Percentiles rank a stretch among this genome's conserved stretches.
Evolutionary conservation across 306 rosid genomes (phyloP).

Genomic region (Castanospermum australe): DNA sequence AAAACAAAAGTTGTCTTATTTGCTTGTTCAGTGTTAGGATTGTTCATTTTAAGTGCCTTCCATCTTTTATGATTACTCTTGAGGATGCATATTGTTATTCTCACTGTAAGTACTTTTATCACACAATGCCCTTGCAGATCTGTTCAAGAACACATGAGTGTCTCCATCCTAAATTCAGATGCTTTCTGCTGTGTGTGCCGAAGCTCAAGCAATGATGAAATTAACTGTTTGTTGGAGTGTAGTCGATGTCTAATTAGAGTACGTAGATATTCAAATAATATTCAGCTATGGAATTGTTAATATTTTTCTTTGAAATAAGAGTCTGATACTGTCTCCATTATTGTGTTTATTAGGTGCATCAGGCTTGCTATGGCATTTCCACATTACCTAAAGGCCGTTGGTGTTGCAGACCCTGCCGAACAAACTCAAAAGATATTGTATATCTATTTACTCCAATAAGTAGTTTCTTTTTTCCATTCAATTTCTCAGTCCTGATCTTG

Average conservation of each 20-base stretch:
- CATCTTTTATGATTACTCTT: background rate
- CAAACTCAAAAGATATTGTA: constrained; percentile 56
- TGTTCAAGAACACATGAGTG: constrained; percentile 36
- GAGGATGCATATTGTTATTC: background rate
- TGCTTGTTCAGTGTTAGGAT: background rate
- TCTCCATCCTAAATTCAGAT: constrained; percentile 38
- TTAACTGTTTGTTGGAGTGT: constrained; percentile 57
- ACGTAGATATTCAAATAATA: constrained; percentile 23
- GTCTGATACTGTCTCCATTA: background rate
- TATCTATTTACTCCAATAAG: background rate
- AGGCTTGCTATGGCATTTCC: constrained; percentile 67
- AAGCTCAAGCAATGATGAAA: constrained; percentile 56
- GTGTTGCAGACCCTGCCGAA: constrained; percentile 69
- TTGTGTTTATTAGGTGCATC: constrained; percentile 59
- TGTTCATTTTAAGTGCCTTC: constrained; percentile 9
- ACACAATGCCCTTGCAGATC: constrained; percentile 40
- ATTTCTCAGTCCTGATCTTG: background rate
- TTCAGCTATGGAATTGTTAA: constrained; percentile 24
- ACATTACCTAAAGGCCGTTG: constrained; percentile 57
- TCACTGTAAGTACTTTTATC: constrained; percentile 6
- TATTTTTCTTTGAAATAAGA: constrained; percentile 7
- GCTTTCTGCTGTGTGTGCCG: constrained; percentile 63
- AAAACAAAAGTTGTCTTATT: constrained; percentile 4
- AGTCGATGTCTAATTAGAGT: constrained; percentile 51
- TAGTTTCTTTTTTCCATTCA: background rate